phyloP scores from a whole-genome alignment of 2,329 filamentous ascomycete genomes.

The Tolypocladium capitatum region DNA sequence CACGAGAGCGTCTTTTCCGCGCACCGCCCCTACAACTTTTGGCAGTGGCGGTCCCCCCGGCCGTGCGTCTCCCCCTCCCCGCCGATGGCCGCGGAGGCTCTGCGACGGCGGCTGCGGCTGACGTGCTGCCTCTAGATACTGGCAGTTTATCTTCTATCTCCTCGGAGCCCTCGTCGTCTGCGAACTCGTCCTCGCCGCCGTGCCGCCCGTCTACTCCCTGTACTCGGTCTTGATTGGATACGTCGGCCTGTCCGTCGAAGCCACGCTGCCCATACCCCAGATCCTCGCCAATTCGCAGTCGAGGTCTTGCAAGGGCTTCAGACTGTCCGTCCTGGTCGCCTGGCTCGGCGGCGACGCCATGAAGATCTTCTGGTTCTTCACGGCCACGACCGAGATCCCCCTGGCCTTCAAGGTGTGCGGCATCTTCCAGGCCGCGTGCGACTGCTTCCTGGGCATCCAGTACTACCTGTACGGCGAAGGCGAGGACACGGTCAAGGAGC shows the following conservation, averaged over 20 bases:
- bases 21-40: constrained; percentile 63
- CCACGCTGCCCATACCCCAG: constrained; percentile 70
- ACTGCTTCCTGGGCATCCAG: constrained; percentile 60
- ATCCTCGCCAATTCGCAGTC: constrained; percentile 56
- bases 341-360: constrained; percentile 72
- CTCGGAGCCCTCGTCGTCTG: constrained; percentile 44
- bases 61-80: constrained; percentile 33
- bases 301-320: constrained; percentile 63
- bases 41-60: constrained; percentile 64
- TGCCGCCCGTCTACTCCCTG: constrained; percentile 41
- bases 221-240: constrained; percentile 61
- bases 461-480: constrained; percentile 56
- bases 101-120: not conserved
- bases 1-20: constrained; percentile 22
- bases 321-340: constrained; percentile 59
- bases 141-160: constrained; percentile 62
- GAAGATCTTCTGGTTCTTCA: constrained; percentile 84
- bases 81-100: not conserved
- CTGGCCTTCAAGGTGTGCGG: constrained; percentile 73
- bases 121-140: constrained; percentile 42
- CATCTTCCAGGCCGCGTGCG: constrained; percentile 67
- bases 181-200: constrained; percentile 53
- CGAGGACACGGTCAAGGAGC: constrained; percentile 23
- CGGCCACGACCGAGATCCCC: constrained; percentile 54
- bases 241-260: constrained; percentile 66